A percentile compares a stretch with the other conserved stretches of the same genome.
Evolutionary conservation across 1,284 basidiomycete species (phyloP).

Genomic region (Nidula niveotomentosa): DNA sequence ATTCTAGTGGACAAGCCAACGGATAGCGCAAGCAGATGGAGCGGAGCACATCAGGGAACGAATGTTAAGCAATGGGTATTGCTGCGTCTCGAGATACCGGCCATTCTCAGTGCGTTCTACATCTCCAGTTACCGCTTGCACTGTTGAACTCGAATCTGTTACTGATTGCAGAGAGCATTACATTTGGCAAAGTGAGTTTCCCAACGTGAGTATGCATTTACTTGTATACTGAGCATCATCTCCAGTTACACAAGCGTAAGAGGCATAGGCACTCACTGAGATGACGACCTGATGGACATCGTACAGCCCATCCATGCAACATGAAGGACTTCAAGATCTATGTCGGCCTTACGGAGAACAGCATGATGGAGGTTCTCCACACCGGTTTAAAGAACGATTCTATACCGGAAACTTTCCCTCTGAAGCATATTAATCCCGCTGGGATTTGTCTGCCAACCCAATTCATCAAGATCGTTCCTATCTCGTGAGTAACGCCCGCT

Average conservation of each 20-base stretch:
- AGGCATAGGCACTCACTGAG: conserved; percentile 1
- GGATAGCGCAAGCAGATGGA: conserved; percentile 74
- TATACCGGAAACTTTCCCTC: conserved; percentile 58
- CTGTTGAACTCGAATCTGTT: no score
- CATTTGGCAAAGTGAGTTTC: conserved; percentile 72
- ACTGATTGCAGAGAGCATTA: conserved; percentile 54
- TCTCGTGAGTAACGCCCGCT: conserved; percentile 51
- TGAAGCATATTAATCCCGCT: conserved; percentile 52
- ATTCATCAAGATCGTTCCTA: conserved; percentile 71
- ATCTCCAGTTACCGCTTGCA: not conserved
- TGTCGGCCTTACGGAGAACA: conserved; percentile 60
- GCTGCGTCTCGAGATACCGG: conserved; percentile 55
- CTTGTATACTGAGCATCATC: not conserved
- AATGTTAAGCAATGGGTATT: conserved; percentile 67
- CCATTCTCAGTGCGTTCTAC: conserved; percentile 61
- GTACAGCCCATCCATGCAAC: conserved; percentile 73
- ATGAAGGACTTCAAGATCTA: conserved; percentile 79
- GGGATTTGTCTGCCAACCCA: conserved; percentile 61
- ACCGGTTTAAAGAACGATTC: conserved; percentile 64
- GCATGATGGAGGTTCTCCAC: conserved; percentile 64
- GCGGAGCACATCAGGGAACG: conserved; percentile 55
- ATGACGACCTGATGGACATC: conserved; percentile 5
- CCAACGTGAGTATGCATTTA: conserved; percentile 1
- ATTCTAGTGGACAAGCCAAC: conserved; percentile 61
- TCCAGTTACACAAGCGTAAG: not conserved